Evolutionary conservation across 2,329 filamentous ascomycete species (phyloP), one percentile per base, ranked within the genome.

Genomic region (Botryotinia narcissicola): DNA sequence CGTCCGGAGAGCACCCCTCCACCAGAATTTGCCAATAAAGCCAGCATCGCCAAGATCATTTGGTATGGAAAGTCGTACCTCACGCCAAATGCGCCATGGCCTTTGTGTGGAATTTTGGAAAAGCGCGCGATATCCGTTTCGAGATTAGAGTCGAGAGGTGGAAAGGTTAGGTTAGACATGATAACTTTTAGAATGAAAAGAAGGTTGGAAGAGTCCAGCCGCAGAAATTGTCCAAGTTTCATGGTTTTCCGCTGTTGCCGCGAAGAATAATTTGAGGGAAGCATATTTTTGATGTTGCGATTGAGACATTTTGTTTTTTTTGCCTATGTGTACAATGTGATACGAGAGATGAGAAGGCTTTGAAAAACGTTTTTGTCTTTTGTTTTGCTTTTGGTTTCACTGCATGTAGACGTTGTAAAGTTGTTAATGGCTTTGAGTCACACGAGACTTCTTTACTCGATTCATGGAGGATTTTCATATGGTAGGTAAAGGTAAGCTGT

Each of bases 191-290:
- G 40, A 22, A 25, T 46, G 9, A 42, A 40, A 61, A 25, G 12
- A 32, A 59, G 59, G 12, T 61, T 61, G 35, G 35, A 25, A 25
- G 14, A 16, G 35, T 32, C 46, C 61, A 46, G 40, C 61, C n/a
- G 61, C 61, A 46, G 18, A 32, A 12, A 32, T 32, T 32, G 61
- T 18, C 1, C n/a, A 32, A 16, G 61, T 64, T 46, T 54, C 32
- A 40, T 4, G 8, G 40, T 40, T 35, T 51, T 40, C 64, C 64
- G 64, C 64, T 67, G 64, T 46, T 67, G 64, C 64, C 64, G 64
- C 64, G 64, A 54, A 4, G 32, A 67, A 66, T 37, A 51, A n/a
- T 61, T 14, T 32, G 18, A 20, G 40, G n/a, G n/a, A 46, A 32
- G 12, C 48, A 32, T 64, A 46, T 64, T 46, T 35, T 37, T 20